phyloP scores from a whole-genome alignment of 495 filamentous ascomycete genomes.

The Neurospora tetrasperma region DNA sequence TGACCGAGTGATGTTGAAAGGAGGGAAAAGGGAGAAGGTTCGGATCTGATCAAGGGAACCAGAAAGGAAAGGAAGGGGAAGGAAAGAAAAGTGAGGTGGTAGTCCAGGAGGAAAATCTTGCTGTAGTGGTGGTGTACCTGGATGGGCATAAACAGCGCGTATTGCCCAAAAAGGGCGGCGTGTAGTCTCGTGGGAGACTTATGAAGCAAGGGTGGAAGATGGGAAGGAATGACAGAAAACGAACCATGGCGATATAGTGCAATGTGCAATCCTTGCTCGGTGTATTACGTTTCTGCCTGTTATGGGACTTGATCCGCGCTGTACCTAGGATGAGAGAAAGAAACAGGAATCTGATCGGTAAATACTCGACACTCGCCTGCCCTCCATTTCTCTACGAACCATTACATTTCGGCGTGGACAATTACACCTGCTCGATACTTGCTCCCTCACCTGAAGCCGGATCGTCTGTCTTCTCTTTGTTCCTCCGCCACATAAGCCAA shows the following conservation, averaged over 20 bases:
- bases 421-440: not conserved
- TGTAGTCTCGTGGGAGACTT: not conserved
- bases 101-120: not conserved
- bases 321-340: not conserved
- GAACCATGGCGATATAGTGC: not conserved
- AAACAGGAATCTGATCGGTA: not conserved
- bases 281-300: not conserved
- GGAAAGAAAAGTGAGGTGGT: not conserved
- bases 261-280: not conserved
- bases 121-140: not conserved
- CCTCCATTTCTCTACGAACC: not conserved
- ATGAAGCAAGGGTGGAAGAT: not conserved
- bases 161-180: not conserved
- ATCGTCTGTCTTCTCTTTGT: not conserved
- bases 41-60: too few relatives aligned
- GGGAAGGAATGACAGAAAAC: not conserved
- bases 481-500: not conserved
- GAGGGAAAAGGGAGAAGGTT: too few relatives aligned
- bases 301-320: not conserved
- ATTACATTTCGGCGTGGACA: not conserved
- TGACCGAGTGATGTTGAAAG: conserved; percentile 19
- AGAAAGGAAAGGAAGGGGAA: not conserved
- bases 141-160: not conserved
- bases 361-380: not conserved
- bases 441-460: not conserved